Base-by-base conservation (phyloP, 768 basidiomycete species). In the Suillus plorans region DNA sequence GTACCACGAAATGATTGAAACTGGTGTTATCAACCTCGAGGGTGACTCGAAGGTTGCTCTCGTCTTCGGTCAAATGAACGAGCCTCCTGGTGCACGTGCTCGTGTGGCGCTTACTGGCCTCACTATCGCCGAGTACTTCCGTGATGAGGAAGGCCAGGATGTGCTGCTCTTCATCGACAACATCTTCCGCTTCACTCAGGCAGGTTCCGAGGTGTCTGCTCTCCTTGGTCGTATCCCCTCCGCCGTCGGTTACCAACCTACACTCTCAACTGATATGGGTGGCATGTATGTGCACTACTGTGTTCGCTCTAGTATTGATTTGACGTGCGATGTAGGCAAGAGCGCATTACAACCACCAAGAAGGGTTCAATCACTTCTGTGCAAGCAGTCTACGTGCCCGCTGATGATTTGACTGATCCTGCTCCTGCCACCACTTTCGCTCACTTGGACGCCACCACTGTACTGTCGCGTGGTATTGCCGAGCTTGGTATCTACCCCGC, bases 161-260 rank as follows among this genome's bases (percentile, higher is more conserved):
- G 97, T 99, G 85, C 87, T 99, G 78, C 90, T 99, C 76, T 99
- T 99, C 88, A 99, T 99, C 78, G 97, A 99, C 92, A 99, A 99
- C 89, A 99, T 99, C 83, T 99, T 99, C 97, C 96, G 97, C 77
- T 99, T 99, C 94, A 99, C 97, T 72, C 97, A 99, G 81, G 97
- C 97, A 75, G 97, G 97, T 90, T 99, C 97, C 68, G 97, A 99
- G 79, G 97, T 99, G 85, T 99, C 97, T 82, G 97, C 97, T 69
- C 81, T 99, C 73, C 92, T 99, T 71, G 97, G 97, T 86, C 97
- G 97, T 94, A 99, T 99, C 76, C 97, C 97, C 71, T 99, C 97
- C 71, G 97, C 97, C 69, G 97, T 99, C 86, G 97, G 97, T 88
- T 99, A 99, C 85, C 97, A 99, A 79, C 97, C 97, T 77, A 99